Conservation (phyloP, 139 green algal species). For the Asterochloris erici region DNA sequence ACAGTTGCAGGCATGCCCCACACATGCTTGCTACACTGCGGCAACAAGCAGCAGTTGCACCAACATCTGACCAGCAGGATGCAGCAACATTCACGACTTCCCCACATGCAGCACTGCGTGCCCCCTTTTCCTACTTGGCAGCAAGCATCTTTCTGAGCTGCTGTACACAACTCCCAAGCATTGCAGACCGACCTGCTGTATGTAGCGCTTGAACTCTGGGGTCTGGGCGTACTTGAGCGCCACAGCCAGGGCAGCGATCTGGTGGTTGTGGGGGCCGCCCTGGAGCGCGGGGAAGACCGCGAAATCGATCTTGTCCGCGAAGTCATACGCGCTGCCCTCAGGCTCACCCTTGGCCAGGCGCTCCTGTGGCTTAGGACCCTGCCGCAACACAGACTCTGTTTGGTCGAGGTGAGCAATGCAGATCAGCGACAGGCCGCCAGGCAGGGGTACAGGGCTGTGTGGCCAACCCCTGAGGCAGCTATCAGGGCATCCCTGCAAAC, state of each 20-base stretch:
- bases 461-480: background rate
- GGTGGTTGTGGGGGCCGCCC: conserved; percentile 87
- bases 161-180: background rate
- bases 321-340: conserved; percentile 62
- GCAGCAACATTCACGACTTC: background rate
- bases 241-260: conserved; percentile 81
- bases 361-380: conserved; percentile 65
- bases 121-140: no score
- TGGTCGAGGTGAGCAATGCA: no score
- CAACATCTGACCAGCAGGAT: background rate
- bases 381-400: background rate
- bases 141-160: no score
- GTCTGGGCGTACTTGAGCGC: conserved; percentile 70
- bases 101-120: no score
- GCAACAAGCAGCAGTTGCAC: background rate
- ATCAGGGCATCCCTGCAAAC: background rate
- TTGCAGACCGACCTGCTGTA: conserved; percentile 29
- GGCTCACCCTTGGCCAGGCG: conserved; percentile 53
- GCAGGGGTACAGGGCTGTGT: no score
- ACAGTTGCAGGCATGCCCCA: background rate
- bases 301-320: conserved; percentile 84
- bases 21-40: background rate
- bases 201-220: conserved; percentile 61
- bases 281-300: conserved; percentile 85
- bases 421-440: no score